phyloP scores from a whole-genome alignment of 176 grass and related monocot species.

The Musa beccarii region DNA sequence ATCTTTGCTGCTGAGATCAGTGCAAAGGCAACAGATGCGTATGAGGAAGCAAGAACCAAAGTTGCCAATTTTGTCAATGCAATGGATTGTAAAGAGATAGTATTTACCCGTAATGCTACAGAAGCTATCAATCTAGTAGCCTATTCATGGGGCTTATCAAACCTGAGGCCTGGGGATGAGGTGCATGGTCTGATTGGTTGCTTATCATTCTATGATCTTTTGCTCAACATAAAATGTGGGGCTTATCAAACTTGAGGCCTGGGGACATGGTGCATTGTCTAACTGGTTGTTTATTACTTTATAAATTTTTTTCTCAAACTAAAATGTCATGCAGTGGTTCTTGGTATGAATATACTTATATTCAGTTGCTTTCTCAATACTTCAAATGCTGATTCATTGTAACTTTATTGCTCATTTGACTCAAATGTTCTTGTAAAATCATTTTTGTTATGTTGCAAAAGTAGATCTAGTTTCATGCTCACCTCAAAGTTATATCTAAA shows the following conservation, averaged over 20 bases:
- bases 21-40: conserved; percentile 82
- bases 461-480: background rate
- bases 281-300: conserved; percentile 12
- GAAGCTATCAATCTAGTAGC: conserved; percentile 98
- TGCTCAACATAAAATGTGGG: background rate
- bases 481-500: background rate
- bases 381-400: background rate
- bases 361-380: background rate
- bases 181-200: conserved; percentile 15
- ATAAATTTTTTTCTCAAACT: background rate
- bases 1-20: conserved; percentile 28
- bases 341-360: background rate
- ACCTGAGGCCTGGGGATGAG: conserved; percentile 79
- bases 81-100: conserved; percentile 62
- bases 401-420: no score
- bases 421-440: background rate
- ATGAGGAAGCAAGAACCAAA: conserved; percentile 85
- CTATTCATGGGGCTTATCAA: conserved; percentile 82
- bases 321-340: background rate
- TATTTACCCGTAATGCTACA: conserved; percentile 93
- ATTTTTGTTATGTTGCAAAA: background rate
- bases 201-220: conserved; percentile 12
- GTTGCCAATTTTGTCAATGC: conserved; percentile 88
- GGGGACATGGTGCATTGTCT: conserved; percentile 54
- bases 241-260: conserved; percentile 52